Conservation (phyloP, 2,329 filamentous ascomycete species). For the Diaporthe aspalathi region DNA sequence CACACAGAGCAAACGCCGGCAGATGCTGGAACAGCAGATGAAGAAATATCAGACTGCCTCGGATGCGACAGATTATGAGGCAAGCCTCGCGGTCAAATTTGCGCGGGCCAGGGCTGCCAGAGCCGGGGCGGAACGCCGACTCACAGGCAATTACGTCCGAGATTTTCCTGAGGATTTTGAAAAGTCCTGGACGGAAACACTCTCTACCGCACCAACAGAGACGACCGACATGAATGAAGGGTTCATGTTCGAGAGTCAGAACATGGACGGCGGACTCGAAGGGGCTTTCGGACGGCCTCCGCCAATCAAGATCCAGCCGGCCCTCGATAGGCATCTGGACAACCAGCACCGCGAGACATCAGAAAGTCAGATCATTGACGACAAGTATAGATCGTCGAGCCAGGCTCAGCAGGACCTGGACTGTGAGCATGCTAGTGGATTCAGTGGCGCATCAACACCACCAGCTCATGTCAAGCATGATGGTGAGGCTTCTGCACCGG, state of each 20-base stretch:
- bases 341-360: slow-evolving; percentile 24
- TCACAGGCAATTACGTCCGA: slow-evolving; percentile 61
- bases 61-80: slow-evolving; percentile 47
- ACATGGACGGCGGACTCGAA: slow-evolving; percentile 37
- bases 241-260: neutral
- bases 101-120: slow-evolving; percentile 34
- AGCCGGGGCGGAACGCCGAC: slow-evolving; percentile 25
- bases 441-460: slow-evolving; percentile 48
- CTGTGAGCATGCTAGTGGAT: slow-evolving; percentile 59
- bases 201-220: slow-evolving; percentile 26
- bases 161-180: slow-evolving; percentile 66
- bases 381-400: slow-evolving; percentile 56
- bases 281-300: slow-evolving; percentile 24
- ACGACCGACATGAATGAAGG: slow-evolving; percentile 24
- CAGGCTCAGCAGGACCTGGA: slow-evolving; percentile 62
- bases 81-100: slow-evolving; percentile 43
- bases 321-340: slow-evolving; percentile 43
- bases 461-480: slow-evolving; percentile 53
- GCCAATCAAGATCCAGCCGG: slow-evolving; percentile 42
- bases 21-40: slow-evolving; percentile 48
- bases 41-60: slow-evolving; percentile 45
- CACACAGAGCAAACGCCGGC: slow-evolving; percentile 39
- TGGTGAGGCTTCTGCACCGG: slow-evolving; percentile 38
- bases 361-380: slow-evolving; percentile 44
- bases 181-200: slow-evolving; percentile 52